These are phyloP conservation scores for Colletotrichum agaves DNA, from an alignment of 2,329 filamentous ascomycete genomes.

Conservation along the genomic window DNA sequence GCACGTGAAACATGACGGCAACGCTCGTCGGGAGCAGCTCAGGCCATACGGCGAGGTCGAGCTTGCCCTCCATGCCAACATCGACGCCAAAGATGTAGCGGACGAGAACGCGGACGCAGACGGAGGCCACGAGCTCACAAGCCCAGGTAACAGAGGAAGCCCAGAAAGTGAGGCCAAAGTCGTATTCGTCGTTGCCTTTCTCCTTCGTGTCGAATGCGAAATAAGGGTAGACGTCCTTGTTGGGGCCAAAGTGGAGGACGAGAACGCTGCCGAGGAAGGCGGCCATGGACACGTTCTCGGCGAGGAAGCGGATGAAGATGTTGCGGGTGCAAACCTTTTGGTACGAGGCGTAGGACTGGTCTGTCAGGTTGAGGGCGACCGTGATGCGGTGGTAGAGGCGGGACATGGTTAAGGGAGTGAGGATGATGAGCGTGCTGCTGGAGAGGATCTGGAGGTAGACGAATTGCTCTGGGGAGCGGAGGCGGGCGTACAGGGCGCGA, in stretches of 20 bases:
- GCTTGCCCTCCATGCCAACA: constrained; percentile 71
- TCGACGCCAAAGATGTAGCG: constrained; percentile 68
- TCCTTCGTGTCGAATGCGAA: constrained; percentile 69
- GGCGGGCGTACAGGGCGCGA: constrained; percentile 73
- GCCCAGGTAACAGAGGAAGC: constrained; percentile 74
- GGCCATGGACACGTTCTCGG: constrained; percentile 76
- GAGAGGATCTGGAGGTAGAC: constrained; percentile 73
- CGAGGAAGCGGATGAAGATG: constrained; percentile 74
- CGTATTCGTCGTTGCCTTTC: constrained; percentile 59
- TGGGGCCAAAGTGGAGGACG: constrained; percentile 73
- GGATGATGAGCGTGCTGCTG: constrained; percentile 69
- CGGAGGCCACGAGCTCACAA: constrained; percentile 71
- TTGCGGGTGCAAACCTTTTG: constrained; percentile 74
- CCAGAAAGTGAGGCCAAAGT: constrained; percentile 71
- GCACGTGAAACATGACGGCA: constrained; percentile 73
- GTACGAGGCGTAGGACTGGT: constrained; percentile 70
- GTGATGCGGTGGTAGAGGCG: constrained; percentile 66
- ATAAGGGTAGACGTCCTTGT: constrained; percentile 76
- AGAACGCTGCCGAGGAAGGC: constrained; percentile 73
- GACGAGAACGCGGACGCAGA: constrained; percentile 69
- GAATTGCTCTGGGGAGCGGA: constrained; percentile 73
- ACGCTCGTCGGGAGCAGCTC: constrained; percentile 74
- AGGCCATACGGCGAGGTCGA: constrained; percentile 73
- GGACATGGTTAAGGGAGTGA: constrained; percentile 74
- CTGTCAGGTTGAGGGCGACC: constrained; percentile 63